A percentile compares a stretch with the other conserved stretches of the same genome.
These are phyloP conservation scores for Kwoniella shivajii DNA, from an alignment of 1,284 basidiomycete species.

Conservation along the genomic window DNA sequence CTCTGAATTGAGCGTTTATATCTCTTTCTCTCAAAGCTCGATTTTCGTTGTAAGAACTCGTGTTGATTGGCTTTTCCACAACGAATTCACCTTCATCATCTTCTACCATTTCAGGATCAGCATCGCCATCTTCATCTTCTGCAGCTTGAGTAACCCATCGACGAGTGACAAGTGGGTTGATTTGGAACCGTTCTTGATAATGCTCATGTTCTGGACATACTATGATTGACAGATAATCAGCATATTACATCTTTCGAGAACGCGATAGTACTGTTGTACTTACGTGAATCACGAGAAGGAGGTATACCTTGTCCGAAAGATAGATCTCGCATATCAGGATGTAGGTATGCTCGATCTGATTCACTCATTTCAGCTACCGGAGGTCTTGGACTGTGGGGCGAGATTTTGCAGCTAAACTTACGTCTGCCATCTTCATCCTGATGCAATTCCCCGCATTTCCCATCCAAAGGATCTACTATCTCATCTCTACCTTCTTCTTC, in stretches of 20 bases:
- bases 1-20: conserved; percentile 6
- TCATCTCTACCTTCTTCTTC: conserved; percentile 21
- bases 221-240: neutral
- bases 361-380: neutral
- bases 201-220: conserved; percentile 52
- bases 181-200: conserved; percentile 41
- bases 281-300: conserved; percentile 20
- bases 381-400: neutral
- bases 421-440: conserved; percentile 34
- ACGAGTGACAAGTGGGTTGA: conserved; percentile 36
- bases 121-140: conserved; percentile 14
- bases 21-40: conserved; percentile 16
- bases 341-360: conserved; percentile 42
- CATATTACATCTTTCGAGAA: too few relatives aligned
- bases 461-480: conserved; percentile 29
- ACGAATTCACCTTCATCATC: conserved; percentile 19
- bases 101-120: conserved; percentile 28
- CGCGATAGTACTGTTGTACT: conserved; percentile 7
- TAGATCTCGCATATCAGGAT: conserved; percentile 36
- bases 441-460: conserved; percentile 48
- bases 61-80: neutral
- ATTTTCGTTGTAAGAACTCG: neutral
- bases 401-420: conserved; percentile 26
- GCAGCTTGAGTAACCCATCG: conserved; percentile 8
- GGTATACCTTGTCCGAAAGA: conserved; percentile 48